phyloP scores from a whole-genome alignment of 306 rosid genomes.

The Cucumis hystrix region DNA sequence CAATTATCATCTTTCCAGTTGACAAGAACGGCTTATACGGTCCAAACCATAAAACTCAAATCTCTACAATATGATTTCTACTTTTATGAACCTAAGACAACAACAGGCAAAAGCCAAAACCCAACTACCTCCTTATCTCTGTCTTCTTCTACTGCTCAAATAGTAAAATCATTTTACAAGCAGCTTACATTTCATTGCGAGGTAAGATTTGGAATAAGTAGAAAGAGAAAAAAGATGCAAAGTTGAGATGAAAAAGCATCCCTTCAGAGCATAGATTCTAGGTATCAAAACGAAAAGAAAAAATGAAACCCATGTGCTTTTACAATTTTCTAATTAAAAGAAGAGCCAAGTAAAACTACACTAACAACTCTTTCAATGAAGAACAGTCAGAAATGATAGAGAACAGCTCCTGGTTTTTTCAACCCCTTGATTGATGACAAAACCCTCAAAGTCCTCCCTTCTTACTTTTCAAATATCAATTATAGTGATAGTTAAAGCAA shows the following conservation, averaged over 20 bases:
- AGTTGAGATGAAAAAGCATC: conserved; percentile 1
- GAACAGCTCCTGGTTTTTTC: neutral
- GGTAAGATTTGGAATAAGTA: neutral
- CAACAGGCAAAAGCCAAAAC: neutral
- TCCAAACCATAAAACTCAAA: conserved; percentile 31
- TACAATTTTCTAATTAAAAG: neutral
- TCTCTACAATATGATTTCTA: conserved; percentile 5
- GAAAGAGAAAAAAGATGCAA: neutral
- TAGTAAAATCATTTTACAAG: neutral
- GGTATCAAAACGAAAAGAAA: neutral
- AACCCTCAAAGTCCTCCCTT: neutral
- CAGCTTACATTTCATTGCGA: neutral
- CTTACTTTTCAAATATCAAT: neutral
- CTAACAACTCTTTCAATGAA: neutral
- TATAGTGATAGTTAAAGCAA: neutral
- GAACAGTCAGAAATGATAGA: neutral
- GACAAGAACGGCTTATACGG: conserved; percentile 33
- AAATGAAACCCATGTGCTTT: neutral
- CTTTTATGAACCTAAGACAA: neutral
- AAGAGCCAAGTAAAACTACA: neutral
- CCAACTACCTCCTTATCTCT: neutral
- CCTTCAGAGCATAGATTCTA: conserved; percentile 5
- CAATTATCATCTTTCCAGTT: conserved; percentile 24
- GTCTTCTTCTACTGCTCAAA: neutral
- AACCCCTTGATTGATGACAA: neutral